phyloP scores from a whole-genome alignment of 306 rosid species.

The Alnus rubra region DNA sequence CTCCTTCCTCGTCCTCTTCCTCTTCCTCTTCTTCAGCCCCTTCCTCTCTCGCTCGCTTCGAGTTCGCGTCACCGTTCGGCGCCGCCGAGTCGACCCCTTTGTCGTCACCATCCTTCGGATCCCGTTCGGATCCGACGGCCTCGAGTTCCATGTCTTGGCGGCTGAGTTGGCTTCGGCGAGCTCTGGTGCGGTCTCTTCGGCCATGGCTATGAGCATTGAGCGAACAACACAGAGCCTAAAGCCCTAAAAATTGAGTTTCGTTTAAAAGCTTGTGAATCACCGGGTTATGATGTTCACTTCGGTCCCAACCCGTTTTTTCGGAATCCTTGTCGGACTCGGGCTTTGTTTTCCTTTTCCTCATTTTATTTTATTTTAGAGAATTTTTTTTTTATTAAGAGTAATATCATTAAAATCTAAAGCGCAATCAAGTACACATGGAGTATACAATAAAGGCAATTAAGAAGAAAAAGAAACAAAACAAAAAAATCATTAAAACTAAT shows the following conservation, averaged over 20 bases:
- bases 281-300: too few relatives aligned
- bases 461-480: too few relatives aligned
- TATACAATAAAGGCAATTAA: too few relatives aligned
- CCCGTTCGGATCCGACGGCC: slow-evolving; percentile 1
- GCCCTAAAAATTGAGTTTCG: not conserved
- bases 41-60: slow-evolving; percentile 43
- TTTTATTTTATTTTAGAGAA: too few relatives aligned
- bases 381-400: too few relatives aligned
- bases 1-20: not conserved
- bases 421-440: too few relatives aligned
- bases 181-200: slow-evolving; percentile 27
- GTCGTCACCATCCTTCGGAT: not conserved
- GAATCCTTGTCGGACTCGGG: too few relatives aligned
- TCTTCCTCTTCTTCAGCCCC: slow-evolving; percentile 28
- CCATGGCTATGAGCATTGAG: slow-evolving; percentile 7
- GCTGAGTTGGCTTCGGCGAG: slow-evolving; percentile 20
- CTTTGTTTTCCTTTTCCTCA: too few relatives aligned
- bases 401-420: too few relatives aligned
- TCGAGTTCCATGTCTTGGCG: slow-evolving; percentile 42
- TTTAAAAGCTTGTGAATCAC: not conserved
- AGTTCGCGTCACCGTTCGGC: slow-evolving; percentile 18
- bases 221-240: not conserved
- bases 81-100: not conserved
- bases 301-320: too few relatives aligned
- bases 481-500: too few relatives aligned